A percentile compares a stretch with the other conserved stretches of the same genome.
These are phyloP conservation scores for Vanrija sp. DNA, from an alignment of 1,284 basidiomycete species.

Conservation along the genomic window DNA sequence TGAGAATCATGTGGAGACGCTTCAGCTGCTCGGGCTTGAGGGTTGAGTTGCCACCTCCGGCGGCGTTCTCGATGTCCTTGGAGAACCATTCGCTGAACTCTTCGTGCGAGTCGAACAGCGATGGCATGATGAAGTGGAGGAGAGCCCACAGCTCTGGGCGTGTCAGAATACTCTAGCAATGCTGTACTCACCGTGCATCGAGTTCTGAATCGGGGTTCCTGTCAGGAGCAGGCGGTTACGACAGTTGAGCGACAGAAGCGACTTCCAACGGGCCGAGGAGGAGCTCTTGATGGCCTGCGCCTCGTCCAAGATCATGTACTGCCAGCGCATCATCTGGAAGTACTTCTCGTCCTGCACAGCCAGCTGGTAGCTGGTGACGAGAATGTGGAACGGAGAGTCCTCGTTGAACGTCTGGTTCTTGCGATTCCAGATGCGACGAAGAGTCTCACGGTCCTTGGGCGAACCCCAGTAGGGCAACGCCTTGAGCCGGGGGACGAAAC, in stretches of 20 bases:
- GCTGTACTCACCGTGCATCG: slow-evolving; percentile 81
- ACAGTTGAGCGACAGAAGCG: slow-evolving; percentile 90
- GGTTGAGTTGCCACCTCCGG: slow-evolving; percentile 66
- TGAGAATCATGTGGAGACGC: slow-evolving; percentile 96
- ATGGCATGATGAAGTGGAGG: slow-evolving; percentile 99
- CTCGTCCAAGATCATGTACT: slow-evolving; percentile 99
- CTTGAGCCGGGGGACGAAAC: slow-evolving; percentile 91
- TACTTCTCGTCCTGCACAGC: slow-evolving; percentile 97
- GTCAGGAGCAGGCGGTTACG: slow-evolving; percentile 92
- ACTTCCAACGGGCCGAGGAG: slow-evolving; percentile 96
- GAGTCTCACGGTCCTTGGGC: slow-evolving; percentile 88
- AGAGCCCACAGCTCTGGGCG: slow-evolving; percentile 92
- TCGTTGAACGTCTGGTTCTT: slow-evolving; percentile 95
- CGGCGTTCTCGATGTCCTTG: slow-evolving; percentile 96
- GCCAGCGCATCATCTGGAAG: slow-evolving; percentile 97
- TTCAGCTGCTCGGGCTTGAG: slow-evolving; percentile 95
- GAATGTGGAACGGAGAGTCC: slow-evolving; percentile 92
- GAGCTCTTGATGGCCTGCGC: slow-evolving; percentile 99
- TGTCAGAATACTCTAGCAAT: not conserved
- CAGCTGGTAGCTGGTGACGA: slow-evolving; percentile 98
- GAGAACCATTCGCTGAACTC: slow-evolving; percentile 99
- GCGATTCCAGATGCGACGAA: slow-evolving; percentile 98
- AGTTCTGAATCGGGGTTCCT: slow-evolving; percentile 98
- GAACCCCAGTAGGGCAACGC: slow-evolving; percentile 98
- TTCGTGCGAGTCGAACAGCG: slow-evolving; percentile 97